Conservation (phyloP, 2,329 filamentous ascomycete species). For the Aspergillus versicolor region DNA sequence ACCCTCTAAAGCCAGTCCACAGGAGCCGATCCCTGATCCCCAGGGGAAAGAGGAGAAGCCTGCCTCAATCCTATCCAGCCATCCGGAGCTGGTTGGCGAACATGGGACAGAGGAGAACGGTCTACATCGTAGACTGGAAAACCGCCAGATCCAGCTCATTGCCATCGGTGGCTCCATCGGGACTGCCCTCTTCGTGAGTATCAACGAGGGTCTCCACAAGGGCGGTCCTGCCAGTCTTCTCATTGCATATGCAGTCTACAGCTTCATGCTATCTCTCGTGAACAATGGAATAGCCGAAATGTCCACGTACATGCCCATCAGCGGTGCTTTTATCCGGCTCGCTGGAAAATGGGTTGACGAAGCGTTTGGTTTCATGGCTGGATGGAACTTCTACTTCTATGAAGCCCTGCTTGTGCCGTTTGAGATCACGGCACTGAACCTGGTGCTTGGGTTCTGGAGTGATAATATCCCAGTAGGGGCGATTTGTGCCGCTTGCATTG, state of each 20-base stretch:
- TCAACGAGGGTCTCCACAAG: not conserved
- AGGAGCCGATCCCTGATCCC: no score
- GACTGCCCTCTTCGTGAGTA: not conserved
- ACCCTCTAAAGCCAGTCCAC: no score
- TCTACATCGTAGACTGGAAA: not conserved
- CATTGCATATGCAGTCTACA: not conserved
- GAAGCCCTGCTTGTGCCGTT: conserved; percentile 40
- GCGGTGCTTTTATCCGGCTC: conserved; percentile 35
- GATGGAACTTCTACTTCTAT: conserved; percentile 52
- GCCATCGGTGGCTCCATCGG: not conserved
- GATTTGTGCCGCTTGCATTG: conserved; percentile 40
- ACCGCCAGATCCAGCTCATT: not conserved
- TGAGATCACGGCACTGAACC: no score
- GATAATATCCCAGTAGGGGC: conserved; percentile 43
- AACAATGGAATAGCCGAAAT: not conserved
- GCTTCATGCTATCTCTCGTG: not conserved
- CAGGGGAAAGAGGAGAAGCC: no score
- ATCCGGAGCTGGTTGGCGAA: no score
- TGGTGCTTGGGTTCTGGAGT: no score
- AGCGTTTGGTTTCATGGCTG: conserved; percentile 45
- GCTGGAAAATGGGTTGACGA: conserved; percentile 47
- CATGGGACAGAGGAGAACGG: no score
- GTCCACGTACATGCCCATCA: not conserved
- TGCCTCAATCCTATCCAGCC: no score
- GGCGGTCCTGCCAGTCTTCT: not conserved